Conservation (phyloP, 805 yeast species). For the Maudiozyma turicensis region DNA sequence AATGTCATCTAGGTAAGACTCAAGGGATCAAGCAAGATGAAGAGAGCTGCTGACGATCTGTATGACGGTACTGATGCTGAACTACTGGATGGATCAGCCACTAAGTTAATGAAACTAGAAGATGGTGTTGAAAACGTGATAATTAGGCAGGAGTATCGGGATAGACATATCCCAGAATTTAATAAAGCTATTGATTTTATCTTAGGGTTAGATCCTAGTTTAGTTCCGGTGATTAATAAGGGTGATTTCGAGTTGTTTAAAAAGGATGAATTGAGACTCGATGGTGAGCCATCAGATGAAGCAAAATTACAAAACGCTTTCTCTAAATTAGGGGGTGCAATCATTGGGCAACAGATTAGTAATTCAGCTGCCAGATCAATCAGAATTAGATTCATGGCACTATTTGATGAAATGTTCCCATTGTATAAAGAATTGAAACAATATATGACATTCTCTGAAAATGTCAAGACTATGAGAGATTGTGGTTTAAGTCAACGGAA, state of each 20-base stretch:
- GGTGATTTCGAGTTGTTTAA: conserved; percentile 3
- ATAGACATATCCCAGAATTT: conserved; percentile 28
- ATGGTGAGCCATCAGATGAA: conserved; percentile 2
- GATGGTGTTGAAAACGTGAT: neutral
- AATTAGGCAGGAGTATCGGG: conserved; percentile 20
- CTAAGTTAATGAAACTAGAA: neutral
- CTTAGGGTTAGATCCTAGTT: conserved; percentile 30
- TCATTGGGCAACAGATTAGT: conserved; percentile 66
- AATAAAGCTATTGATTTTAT: conserved; percentile 28
- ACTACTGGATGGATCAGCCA: neutral
- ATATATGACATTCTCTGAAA: conserved; percentile 13
- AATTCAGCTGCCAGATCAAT: conserved; percentile 75
- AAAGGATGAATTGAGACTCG: neutral
- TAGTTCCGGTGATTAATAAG: conserved; percentile 14
- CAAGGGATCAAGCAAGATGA: neutral
- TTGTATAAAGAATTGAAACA: conserved; percentile 39
- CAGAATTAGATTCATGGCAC: conserved; percentile 34
- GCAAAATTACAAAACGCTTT: conserved; percentile 29
- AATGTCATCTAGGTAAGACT: too few species aligned
- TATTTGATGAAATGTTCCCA: conserved; percentile 38
- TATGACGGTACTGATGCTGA: neutral
- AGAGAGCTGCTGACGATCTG: neutral
- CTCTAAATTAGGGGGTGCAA: conserved; percentile 35
- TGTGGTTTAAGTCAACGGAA: conserved; percentile 68
- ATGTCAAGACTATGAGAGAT: conserved; percentile 41